A percentile compares a stretch with the other conserved stretches of the same genome.
Conservation (phyloP, 2,329 filamentous ascomycete species). For the Talaromyces sp. region DNA sequence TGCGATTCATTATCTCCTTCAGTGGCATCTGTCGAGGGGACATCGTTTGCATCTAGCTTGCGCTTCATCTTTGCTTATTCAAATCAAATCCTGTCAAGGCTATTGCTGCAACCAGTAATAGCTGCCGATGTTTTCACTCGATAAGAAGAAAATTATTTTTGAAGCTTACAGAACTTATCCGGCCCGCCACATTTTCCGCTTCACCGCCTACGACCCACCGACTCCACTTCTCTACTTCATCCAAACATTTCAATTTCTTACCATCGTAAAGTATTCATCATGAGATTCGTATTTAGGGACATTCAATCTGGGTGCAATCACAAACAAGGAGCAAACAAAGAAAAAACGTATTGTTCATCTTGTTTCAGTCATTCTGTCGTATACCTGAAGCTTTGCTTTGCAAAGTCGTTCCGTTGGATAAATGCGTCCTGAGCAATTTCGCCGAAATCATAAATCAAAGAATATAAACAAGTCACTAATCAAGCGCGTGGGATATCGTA, state of each 20-base stretch:
- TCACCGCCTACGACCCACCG: constrained; percentile 11
- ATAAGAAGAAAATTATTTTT: constrained; percentile 16
- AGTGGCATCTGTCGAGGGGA: constrained; percentile 38
- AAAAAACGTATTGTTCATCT: neutral
- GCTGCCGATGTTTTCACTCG: neutral
- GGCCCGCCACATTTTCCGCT: constrained; percentile 18
- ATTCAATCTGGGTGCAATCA: neutral
- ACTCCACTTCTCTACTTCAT: neutral
- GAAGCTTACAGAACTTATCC: constrained; percentile 18
- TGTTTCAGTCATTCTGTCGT: neutral
- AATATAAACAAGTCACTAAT: neutral
- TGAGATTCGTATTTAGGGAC: neutral
- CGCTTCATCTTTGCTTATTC: constrained; percentile 43
- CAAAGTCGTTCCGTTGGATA: constrained; percentile 4
- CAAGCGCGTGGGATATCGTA: neutral
- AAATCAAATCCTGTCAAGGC: neutral
- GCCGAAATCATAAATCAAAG: constrained; percentile 1
- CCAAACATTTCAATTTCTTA: neutral
- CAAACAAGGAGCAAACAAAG: neutral
- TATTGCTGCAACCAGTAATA: neutral
- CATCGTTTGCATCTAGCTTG: constrained; percentile 49
- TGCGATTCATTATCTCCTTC: constrained; percentile 32
- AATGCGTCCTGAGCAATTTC: neutral
- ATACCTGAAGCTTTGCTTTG: neutral
- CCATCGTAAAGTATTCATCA: neutral